Conservation (phyloP, 1,284 basidiomycete species). For the Pseudozyma hubeiensis region DNA sequence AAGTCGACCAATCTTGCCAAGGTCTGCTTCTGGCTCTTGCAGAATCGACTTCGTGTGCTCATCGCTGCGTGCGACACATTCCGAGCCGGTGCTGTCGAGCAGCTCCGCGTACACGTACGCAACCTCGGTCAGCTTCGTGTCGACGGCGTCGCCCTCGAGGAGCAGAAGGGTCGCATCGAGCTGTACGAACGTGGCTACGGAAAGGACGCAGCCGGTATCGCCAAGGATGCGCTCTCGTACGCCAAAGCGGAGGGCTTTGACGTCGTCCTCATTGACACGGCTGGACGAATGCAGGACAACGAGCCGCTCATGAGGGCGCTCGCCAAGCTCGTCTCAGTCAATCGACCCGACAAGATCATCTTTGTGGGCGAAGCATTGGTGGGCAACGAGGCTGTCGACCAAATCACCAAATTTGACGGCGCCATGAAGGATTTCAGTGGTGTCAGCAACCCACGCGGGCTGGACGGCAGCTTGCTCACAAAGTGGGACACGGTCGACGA, state of each 20-base stretch:
- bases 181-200: conserved; percentile 97
- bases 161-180: conserved; percentile 82
- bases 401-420: conserved; percentile 66
- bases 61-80: conserved; percentile 99
- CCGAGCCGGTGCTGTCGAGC: conserved; percentile 96
- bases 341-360: conserved; percentile 67
- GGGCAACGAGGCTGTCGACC: conserved; percentile 68
- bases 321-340: conserved; percentile 66
- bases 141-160: conserved; percentile 52
- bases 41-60: conserved; percentile 90
- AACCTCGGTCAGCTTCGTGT: conserved; percentile 85
- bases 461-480: conserved; percentile 67
- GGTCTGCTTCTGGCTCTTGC: conserved; percentile 98
- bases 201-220: conserved; percentile 97
- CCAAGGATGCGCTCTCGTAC: conserved; percentile 84
- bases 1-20: conserved; percentile 98
- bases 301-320: conserved; percentile 68
- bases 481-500: conserved; percentile 68
- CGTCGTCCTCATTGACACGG: conserved; percentile 68
- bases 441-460: conserved; percentile 60
- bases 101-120: conserved; percentile 93
- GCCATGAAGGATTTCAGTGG: conserved; percentile 67
- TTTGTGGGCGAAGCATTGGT: conserved; percentile 69
- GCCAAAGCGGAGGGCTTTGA: conserved; percentile 62
- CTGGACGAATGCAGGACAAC: conserved; percentile 69